Evolutionary conservation across 257 asterid species (phyloP), one percentile per base, ranked within the genome.

Genomic region (Salvia miltiorrhiza): DNA sequence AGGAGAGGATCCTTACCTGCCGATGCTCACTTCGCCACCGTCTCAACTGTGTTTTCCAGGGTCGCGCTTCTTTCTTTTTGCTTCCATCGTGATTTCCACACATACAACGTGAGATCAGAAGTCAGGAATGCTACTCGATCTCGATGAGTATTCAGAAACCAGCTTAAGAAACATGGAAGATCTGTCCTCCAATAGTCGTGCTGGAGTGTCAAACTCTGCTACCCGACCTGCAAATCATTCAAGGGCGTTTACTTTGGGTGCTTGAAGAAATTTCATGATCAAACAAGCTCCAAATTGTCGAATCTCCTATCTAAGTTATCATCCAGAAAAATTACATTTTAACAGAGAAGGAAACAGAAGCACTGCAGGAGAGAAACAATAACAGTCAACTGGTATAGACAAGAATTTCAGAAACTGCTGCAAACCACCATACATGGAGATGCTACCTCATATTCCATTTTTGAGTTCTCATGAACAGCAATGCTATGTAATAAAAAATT

Each of bases 151-250:
- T 63, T 94, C 99, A 0, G 89, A 78, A 28, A 94, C 99, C 78
- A 94, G 81, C 90, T 82, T 94, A 19, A 94, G 90, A 77, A 94
- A 94, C 99, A 94, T 91, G 35, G 99, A 94, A 17, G 96, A 91
- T 71, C 89, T 87, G 80, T 94, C 97, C 81, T 94, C 99, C 65
- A 94, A 54, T 65, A 94, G 91, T 61, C 90, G 83, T 59, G 88
- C 81, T 3, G 99, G 99, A 55, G 95, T 83, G 64, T 91, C 97
- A 48, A 85, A 94, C 82, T 94, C 99, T 23, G 97, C 95, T 14
- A 94, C 96, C 72, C 96, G 90, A 60, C 99, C 99, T 94, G 88
- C 74, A 79, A 56, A 76, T 50, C 44, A 37, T 37, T n/a, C n/a
- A n/a, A n/a, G n/a, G n/a, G n/a, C n/a, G n/a, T n/a, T 30, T 30